Percentiles rank a stretch among this genome's conserved stretches.
Evolutionary conservation across 208 protist genomes (phyloP).

Genomic region (Trypanosoma lewisi): DNA sequence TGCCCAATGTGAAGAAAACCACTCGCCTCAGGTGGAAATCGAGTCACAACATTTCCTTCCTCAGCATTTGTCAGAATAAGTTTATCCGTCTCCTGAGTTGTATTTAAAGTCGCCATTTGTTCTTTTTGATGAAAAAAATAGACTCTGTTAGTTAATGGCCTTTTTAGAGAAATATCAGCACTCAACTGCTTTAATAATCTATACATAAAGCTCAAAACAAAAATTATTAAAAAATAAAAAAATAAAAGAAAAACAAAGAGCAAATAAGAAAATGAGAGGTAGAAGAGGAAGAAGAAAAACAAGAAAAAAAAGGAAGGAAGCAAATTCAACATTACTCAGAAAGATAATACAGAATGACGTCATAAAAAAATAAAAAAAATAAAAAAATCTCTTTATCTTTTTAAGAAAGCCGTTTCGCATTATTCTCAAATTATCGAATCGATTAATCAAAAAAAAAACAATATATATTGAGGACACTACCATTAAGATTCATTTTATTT

Average conservation of each 20-base stretch:
- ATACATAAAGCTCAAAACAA: slow-evolving; percentile 41
- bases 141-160: slow-evolving; percentile 43
- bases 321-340: too few species aligned
- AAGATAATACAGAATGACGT: too few species aligned
- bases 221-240: slow-evolving; percentile 27
- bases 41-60: slow-evolving; percentile 92
- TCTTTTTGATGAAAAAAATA: slow-evolving; percentile 36
- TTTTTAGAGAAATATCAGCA: slow-evolving; percentile 72
- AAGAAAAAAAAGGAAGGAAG: slow-evolving; percentile 8
- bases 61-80: slow-evolving; percentile 75
- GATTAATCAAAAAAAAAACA: too few species aligned
- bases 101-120: neutral
- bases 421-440: too few species aligned
- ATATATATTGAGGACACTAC: too few species aligned
- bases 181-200: slow-evolving; percentile 44
- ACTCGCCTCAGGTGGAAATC: slow-evolving; percentile 97
- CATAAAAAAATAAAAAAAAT: too few species aligned
- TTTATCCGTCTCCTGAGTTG: slow-evolving; percentile 65
- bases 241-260: slow-evolving; percentile 8
- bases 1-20: slow-evolving; percentile 98
- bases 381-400: too few species aligned
- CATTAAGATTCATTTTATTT: too few species aligned
- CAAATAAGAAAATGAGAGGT: slow-evolving; percentile 17
- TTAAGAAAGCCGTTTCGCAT: too few species aligned
- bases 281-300: slow-evolving; percentile 11